phyloP scores from a whole-genome alignment of 768 basidiomycete species.

The Amylocystis lapponica region DNA sequence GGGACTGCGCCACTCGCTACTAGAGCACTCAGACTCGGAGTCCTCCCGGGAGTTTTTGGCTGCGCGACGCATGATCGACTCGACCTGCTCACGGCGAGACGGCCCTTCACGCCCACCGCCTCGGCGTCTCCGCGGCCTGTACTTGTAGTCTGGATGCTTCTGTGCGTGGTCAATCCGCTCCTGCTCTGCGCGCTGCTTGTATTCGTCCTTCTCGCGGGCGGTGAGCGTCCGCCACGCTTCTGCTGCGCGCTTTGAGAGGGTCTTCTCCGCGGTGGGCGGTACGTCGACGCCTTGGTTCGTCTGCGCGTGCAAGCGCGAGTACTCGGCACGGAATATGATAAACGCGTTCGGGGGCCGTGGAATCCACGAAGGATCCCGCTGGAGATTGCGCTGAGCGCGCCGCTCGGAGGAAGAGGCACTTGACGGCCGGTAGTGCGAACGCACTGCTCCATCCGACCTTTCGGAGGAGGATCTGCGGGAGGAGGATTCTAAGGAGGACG shows the following conservation, averaged over 20 bases:
- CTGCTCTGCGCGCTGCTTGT: conserved; percentile 43
- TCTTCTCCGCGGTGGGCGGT: conserved; percentile 34
- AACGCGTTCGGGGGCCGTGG: conserved; percentile 67
- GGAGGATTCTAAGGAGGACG: too few relatives aligned
- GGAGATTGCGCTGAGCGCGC: conserved; percentile 33
- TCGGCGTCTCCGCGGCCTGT: conserved; percentile 36
- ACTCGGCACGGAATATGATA: conserved; percentile 70
- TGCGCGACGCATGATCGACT: conserved; percentile 15
- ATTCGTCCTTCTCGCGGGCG: conserved; percentile 40
- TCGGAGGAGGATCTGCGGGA: too few relatives aligned
- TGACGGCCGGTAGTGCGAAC: too few relatives aligned
- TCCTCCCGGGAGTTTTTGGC: conserved; percentile 1
- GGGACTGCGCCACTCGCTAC: conserved; percentile 2
- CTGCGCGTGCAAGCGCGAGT: conserved; percentile 40
- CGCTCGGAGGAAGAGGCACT: conserved; percentile 39
- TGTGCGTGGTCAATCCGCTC: conserved; percentile 53
- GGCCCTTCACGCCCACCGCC: conserved; percentile 9
- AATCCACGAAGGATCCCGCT: conserved; percentile 50
- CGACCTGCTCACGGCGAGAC: conserved; percentile 24
- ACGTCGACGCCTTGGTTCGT: conserved; percentile 20
- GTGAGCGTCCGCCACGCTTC: conserved; percentile 67
- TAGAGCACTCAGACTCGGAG: conserved; percentile 5
- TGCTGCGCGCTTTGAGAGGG: conserved; percentile 71
- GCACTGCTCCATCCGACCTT: too few relatives aligned
- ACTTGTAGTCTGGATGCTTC: conserved; percentile 58